phyloP scores from a whole-genome alignment of 2,329 filamentous ascomycete genomes.

The Neofusicoccum laricinum region DNA sequence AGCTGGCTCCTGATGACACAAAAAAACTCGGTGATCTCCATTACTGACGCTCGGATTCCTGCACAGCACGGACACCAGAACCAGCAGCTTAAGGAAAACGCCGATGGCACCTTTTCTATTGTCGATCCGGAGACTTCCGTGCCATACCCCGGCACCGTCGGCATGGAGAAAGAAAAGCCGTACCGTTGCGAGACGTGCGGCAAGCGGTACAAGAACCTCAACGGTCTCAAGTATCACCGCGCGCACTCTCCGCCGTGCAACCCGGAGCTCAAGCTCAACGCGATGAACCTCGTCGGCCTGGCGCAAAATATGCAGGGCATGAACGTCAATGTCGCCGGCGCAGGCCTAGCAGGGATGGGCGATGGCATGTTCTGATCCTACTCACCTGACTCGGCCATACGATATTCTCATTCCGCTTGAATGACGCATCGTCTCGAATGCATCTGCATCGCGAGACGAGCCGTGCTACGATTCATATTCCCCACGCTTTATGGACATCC shows the following conservation, averaged over 20 bases:
- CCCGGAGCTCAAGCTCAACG: constrained; percentile 66
- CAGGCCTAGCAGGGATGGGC: constrained; percentile 56
- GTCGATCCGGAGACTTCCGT: constrained; percentile 93
- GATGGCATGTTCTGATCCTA: constrained; percentile 46
- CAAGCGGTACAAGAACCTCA: constrained; percentile 98
- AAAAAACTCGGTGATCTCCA: constrained; percentile 10
- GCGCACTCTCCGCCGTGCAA: constrained; percentile 82
- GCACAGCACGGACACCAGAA: constrained; percentile 84
- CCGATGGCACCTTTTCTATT: constrained; percentile 95
- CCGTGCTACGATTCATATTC: neutral
- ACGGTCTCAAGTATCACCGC: constrained; percentile 88
- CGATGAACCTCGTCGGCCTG: constrained; percentile 31
- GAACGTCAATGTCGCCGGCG: constrained; percentile 50
- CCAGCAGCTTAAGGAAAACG: constrained; percentile 93
- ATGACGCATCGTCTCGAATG: neutral
- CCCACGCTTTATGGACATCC: constrained; percentile 1
- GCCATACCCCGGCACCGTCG: constrained; percentile 90
- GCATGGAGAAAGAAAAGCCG: constrained; percentile 99
- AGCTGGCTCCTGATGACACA: constrained; percentile 13
- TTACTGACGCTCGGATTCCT: constrained; percentile 9
- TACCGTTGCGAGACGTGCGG: constrained; percentile 96
- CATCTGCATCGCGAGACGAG: constrained; percentile 12
- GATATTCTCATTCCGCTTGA: neutral
- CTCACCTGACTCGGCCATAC: constrained; percentile 2
- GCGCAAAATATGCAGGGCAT: constrained; percentile 41